phyloP scores from a whole-genome alignment of 2,329 filamentous ascomycete genomes.

The Aureobasidium pullulans region DNA sequence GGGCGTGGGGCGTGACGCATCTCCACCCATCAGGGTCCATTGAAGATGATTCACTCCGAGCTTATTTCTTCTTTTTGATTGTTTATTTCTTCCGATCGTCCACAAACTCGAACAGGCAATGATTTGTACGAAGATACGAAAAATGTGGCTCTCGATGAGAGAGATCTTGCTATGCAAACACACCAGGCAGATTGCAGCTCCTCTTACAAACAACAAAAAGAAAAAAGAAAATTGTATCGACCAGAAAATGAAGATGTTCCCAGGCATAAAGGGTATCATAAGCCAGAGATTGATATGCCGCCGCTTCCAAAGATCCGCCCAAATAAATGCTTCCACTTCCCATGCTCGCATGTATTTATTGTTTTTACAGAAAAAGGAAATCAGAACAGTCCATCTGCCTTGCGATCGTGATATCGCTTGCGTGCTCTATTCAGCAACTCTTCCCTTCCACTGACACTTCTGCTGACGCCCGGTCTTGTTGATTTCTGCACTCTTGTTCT shows the following conservation, averaged over 20 bases:
- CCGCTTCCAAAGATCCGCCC: neutral
- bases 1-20: neutral
- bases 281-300: slow-evolving; percentile 4
- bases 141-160: neutral
- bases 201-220: neutral
- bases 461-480: neutral
- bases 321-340: neutral
- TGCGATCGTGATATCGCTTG: slow-evolving; percentile 4
- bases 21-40: neutral
- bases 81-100: too few relatives aligned
- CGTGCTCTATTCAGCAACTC: slow-evolving; percentile 7
- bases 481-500: slow-evolving; percentile 3
- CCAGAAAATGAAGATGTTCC: neutral
- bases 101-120: too few relatives aligned
- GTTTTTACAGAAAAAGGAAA: neutral
- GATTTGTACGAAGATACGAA: neutral
- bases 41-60: neutral
- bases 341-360: neutral
- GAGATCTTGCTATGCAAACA: neutral
- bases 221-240: neutral
- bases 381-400: slow-evolving; percentile 1
- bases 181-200: neutral
- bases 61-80: neutral
- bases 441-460: slow-evolving; percentile 7
- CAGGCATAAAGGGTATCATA: slow-evolving; percentile 7